Evolutionary conservation across 2,329 filamentous ascomycete species (phyloP), one percentile per base, ranked within the genome.

Genomic region (Fusarium praegraminearum): DNA sequence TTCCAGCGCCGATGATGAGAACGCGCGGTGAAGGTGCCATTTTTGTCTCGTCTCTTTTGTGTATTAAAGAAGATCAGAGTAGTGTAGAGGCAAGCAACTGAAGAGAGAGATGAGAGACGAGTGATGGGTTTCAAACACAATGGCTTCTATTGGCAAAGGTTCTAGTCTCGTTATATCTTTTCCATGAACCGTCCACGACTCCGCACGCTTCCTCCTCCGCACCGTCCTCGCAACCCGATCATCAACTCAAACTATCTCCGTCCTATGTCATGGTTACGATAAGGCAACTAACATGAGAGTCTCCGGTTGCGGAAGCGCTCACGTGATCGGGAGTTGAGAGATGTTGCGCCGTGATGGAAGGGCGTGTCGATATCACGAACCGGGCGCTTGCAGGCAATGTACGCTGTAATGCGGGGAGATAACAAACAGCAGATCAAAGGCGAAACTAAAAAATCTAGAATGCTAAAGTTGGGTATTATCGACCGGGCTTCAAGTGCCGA

Each of bases 1-100:
- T 90, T 49, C 88, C 88, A 52, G 88, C 88, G 38, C 88, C 88
- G 63, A 89, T 87, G 64, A 89, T 87, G 62, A 89, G 84, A 64
- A 89, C 84, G 70, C 82, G 79, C 71, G 82, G 78, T 75, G 71
- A 65, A 30, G 58, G 62, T 26, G 68, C 62, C 63, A 72, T 74
- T 51, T 35, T 49, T 44, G 20, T 55, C 10, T 32, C 50, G 49
- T 47, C 33, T 52, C 15, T 20, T 52, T 24, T 52, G 12, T 52
- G 51, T 57, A 33, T 15, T 52, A 30, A n/a, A 20, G 18, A 4
- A 16, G n/a, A 26, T 45, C 16, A 35, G 20, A 50, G 51, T 18
- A 10, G 13, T 52, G 40, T 36, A 41, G 35, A 52, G 49, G 35
- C 24, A n/a, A 52, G 3, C 24, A 28, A 26, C 13, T 26, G 46